Conservation (phyloP, 305 asterid species). For the Fraxinus paxiana region DNA sequence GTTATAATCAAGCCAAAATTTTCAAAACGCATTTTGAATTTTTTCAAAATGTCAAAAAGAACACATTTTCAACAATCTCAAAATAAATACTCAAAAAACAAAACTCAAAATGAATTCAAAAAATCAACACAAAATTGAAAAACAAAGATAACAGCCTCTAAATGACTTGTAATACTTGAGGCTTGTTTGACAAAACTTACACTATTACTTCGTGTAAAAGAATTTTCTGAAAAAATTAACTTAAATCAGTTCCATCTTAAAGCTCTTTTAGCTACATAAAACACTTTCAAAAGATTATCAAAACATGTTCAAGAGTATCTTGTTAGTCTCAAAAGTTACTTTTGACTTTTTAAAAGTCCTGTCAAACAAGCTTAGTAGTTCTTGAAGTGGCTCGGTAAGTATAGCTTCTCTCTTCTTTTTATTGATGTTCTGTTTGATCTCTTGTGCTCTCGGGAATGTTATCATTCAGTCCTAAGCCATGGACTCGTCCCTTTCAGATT, state of each 20-base stretch:
- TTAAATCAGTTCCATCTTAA: background rate
- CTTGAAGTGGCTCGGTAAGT: background rate
- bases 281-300: background rate
- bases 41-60: no score
- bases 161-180: background rate
- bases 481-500: background rate
- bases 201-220: background rate
- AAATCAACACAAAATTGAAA: no score
- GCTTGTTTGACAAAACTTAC: background rate
- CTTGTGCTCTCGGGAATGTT: background rate
- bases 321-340: no score
- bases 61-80: no score
- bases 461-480: background rate
- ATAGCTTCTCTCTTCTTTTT: background rate
- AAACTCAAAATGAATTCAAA: no score
- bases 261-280: background rate
- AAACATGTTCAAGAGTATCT: background rate
- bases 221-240: no score
- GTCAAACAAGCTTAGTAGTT: background rate
- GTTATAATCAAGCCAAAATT: no score
- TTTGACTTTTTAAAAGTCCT: no score
- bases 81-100: no score
- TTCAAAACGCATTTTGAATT: no score
- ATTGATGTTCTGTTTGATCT: background rate
- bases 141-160: background rate